Conservation (phyloP, 768 basidiomycete species). For the Suillus placidus region DNA sequence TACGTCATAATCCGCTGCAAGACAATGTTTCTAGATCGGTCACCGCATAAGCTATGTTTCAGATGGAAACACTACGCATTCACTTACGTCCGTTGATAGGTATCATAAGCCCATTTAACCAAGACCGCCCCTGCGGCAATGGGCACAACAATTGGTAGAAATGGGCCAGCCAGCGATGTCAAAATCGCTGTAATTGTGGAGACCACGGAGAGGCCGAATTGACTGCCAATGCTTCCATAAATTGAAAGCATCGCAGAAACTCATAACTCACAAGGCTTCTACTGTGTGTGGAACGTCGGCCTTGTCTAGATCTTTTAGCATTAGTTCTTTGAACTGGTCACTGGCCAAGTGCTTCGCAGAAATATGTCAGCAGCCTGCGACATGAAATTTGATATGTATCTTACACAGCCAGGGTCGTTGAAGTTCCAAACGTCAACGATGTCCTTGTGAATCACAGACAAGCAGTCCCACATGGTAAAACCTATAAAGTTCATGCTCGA, state of each 20-base stretch:
- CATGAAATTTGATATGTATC: neutral
- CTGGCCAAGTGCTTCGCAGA: conserved; percentile 8
- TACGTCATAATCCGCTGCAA: conserved; percentile 25
- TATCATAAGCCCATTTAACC: conserved; percentile 9
- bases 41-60: neutral
- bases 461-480: conserved; percentile 12
- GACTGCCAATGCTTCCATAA: neutral
- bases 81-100: conserved; percentile 14
- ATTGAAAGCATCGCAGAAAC: neutral
- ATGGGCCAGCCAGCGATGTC: neutral
- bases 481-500: conserved; percentile 17
- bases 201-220: conserved; percentile 9
- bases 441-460: conserved; percentile 22
- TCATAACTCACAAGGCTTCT: conserved; percentile 4
- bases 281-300: neutral
- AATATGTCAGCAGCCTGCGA: neutral
- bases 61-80: neutral
- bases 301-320: conserved; percentile 9
- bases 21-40: conserved; percentile 3
- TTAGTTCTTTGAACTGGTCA: conserved; percentile 12
- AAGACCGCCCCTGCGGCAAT: conserved; percentile 4
- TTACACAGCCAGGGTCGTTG: conserved; percentile 13
- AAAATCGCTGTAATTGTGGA: neutral
- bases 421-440: conserved; percentile 25
- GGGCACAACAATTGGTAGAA: conserved; percentile 2